Conservation (phyloP, 2,329 filamentous ascomycete genomes). For the Catunica adiposa region DNA sequence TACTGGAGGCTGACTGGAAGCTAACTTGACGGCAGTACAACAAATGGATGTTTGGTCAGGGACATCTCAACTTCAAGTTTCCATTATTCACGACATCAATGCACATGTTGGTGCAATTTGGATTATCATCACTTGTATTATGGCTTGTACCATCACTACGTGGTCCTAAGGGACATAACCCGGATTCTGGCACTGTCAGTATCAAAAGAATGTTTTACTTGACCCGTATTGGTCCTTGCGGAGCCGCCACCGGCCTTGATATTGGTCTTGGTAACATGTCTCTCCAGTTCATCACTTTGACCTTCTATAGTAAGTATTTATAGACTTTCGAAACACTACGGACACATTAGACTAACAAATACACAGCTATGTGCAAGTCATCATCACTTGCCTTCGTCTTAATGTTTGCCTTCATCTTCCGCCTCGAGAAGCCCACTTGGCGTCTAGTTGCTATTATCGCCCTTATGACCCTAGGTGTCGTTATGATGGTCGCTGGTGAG, state of each 20-base stretch:
- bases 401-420: constrained; percentile 85
- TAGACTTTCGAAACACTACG: not conserved
- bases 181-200: constrained; percentile 36
- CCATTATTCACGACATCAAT: constrained; percentile 88
- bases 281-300: constrained; percentile 87
- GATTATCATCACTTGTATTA: constrained; percentile 59
- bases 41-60: constrained; percentile 96
- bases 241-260: constrained; percentile 80
- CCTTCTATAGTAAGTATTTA: constrained; percentile 66
- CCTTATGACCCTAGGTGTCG: constrained; percentile 79
- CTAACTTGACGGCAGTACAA: constrained; percentile 52
- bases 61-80: constrained; percentile 77
- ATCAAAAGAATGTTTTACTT: constrained; percentile 88
- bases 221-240: constrained; percentile 80
- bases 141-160: constrained; percentile 70
- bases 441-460: constrained; percentile 74
- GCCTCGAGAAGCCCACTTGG: constrained; percentile 73
- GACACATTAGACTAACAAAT: constrained; percentile 16
- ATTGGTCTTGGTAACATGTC: constrained; percentile 94
- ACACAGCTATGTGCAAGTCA: constrained; percentile 86
- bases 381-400: constrained; percentile 90
- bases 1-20: not conserved
- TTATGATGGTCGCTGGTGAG: constrained; percentile 98
- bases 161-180: constrained; percentile 37
- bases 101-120: constrained; percentile 93